Evolutionary conservation across 2,329 filamentous ascomycete species (phyloP).

Genomic region (Thyridium curvatum): DNA sequence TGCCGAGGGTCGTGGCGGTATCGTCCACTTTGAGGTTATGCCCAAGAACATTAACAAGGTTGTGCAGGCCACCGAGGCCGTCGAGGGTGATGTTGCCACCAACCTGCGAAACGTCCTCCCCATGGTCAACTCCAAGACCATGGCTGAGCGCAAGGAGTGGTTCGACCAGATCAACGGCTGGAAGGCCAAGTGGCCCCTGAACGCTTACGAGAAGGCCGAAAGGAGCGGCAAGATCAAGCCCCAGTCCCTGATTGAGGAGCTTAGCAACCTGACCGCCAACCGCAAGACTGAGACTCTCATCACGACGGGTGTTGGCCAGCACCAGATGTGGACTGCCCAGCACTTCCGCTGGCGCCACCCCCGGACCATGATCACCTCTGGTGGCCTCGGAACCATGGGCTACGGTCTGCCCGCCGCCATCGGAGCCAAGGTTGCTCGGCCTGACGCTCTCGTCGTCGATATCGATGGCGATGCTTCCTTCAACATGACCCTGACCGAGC

Average conservation of each 20-base stretch:
- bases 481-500: constrained; percentile 95
- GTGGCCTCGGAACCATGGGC: constrained; percentile 94
- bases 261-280: constrained; percentile 75
- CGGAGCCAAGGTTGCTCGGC: constrained; percentile 77
- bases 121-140: constrained; percentile 54
- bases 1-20: constrained; percentile 79
- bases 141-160: constrained; percentile 71
- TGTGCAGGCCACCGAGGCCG: constrained; percentile 88
- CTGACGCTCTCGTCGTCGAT: constrained; percentile 81
- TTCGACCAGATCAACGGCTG: constrained; percentile 83
- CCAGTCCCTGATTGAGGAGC: constrained; percentile 83
- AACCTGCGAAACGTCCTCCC: constrained; percentile 76
- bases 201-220: constrained; percentile 71
- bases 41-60: constrained; percentile 99
- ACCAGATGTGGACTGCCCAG: constrained; percentile 98
- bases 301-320: constrained; percentile 89
- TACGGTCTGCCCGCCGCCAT: constrained; percentile 92
- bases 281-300: constrained; percentile 84
- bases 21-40: constrained; percentile 97
- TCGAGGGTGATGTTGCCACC: constrained; percentile 83
- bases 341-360: constrained; percentile 93
- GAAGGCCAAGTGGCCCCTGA: constrained; percentile 87
- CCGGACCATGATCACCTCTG: constrained; percentile 91
- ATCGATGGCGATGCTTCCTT: constrained; percentile 99
- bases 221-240: constrained; percentile 83